A percentile compares a stretch with the other conserved stretches of the same genome.
These are phyloP conservation scores for Colletotrichum sp. DNA, from an alignment of 2,329 filamentous ascomycete genomes.

Conservation along the genomic window DNA sequence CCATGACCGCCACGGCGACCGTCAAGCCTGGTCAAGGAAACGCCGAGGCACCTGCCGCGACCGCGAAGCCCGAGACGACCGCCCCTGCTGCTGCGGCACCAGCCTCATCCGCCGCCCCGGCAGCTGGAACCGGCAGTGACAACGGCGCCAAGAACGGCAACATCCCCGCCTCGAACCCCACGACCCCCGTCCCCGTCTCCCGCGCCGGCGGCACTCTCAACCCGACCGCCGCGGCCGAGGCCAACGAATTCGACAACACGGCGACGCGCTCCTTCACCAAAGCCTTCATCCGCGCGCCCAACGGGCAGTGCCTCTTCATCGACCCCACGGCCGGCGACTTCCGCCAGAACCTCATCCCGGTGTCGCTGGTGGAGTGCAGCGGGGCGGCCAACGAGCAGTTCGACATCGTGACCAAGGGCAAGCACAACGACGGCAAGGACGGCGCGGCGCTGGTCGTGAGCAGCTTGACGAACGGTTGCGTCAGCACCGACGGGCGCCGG, in stretches of 20 bases:
- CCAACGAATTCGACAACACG: slow-evolving; percentile 50
- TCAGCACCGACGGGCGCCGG: slow-evolving; percentile 53
- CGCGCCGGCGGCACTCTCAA: slow-evolving; percentile 54
- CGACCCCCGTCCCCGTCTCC: slow-evolving; percentile 51
- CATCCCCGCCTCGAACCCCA: slow-evolving; percentile 41
- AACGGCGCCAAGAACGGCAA: neutral
- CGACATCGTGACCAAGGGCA: slow-evolving; percentile 54
- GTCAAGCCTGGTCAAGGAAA: neutral
- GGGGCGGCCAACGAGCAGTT: slow-evolving; percentile 53
- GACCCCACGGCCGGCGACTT: slow-evolving; percentile 59
- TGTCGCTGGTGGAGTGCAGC: slow-evolving; percentile 49
- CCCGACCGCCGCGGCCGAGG: slow-evolving; percentile 53
- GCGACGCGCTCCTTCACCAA: slow-evolving; percentile 51
- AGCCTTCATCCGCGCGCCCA: slow-evolving; percentile 50
- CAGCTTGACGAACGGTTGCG: slow-evolving; percentile 55
- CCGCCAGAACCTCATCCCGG: slow-evolving; percentile 57
- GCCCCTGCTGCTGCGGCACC: neutral
- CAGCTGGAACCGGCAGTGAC: neutral
- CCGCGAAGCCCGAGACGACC: neutral
- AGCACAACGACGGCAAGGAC: slow-evolving; percentile 49
- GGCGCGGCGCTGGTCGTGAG: slow-evolving; percentile 52
- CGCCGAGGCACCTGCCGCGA: neutral
- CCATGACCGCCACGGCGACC: slow-evolving; percentile 1
- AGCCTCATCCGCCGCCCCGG: neutral
- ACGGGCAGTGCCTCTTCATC: slow-evolving; percentile 56